Evolutionary conservation across 345 rosid genomes (phyloP), one percentile per base, ranked within the genome.

Genomic region (Cardiospermum halicacabum): DNA sequence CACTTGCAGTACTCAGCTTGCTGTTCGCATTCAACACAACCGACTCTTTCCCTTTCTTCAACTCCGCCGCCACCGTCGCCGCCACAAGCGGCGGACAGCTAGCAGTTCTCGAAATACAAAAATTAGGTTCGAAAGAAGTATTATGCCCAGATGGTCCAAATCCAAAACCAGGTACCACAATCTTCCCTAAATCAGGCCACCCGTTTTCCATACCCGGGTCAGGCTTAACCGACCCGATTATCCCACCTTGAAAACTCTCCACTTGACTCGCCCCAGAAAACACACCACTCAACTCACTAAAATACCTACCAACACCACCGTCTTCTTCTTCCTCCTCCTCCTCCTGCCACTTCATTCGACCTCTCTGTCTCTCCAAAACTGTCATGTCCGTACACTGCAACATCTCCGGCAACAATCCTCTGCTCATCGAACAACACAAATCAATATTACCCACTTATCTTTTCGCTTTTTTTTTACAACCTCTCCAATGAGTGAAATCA

Each of bases 291-390:
- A 81, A 43, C 56, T 78, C 88, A 19, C 78, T 26, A 67, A 75
- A 77, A 58, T 48, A 73, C 26, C 43, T 5, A 18, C 51, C 24
- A 47, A 61, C 15, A 18, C 51, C 24, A 47, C 64, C 68, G 19
- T 40, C 54, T 8, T 61, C 53, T 26, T 60, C 65, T 47, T 28
- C 56, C 27, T 54, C 72, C 0, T 77, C 78, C 13, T 77, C 76
- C 24, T 78, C 77, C 71, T 79, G 79, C 77, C 82, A 72, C 60
- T 74, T 73, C 58, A 73, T 61, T 34, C 70, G 67, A 66, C 79
- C 80, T 34, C 77, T 73, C 71, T 88, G 96, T 51, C 93, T 72
- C 54, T 89, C 96, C 26, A 86, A 77, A 59, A 82, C 87, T 0
- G 89, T 83, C 83, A 77, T 66, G 74, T 82, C 86, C 9, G 85